Evolutionary conservation across 164 flowering plant species (phyloP), one percentile per base, ranked within the genome.

Genomic region (Aristolochia contorta): DNA sequence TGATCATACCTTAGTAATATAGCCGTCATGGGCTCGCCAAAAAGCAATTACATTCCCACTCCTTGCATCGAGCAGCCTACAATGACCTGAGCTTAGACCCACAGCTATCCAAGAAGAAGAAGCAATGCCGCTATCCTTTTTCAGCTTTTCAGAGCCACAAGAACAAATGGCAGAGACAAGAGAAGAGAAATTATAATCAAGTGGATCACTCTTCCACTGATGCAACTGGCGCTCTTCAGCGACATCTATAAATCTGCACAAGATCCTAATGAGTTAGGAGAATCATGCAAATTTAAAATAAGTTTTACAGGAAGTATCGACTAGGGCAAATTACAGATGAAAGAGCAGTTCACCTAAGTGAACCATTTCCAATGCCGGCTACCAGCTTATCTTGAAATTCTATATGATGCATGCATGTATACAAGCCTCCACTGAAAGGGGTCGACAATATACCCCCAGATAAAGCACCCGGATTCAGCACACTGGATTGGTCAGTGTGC

Each of bases 21-120:
- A 88, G 68, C 95, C 96, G 74, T 88, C 97, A 79, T 93, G 99
- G 67, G 96, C 99, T 60, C 77, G 79, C 97, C 99, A 93, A 47
- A 81, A 78, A 61, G 89, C 71, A 74, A 90, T 69, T 47, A 85
- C 66, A 67, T 77, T 73, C 58, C 97, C 95, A 74, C 86, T 88
- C 70, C 96, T 88, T 53, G 74, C 72, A 72, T 94, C 99, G 76
- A 88, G 83, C 59, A 94, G 69, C 72, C 74, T 74, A 72, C 90
- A 84, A 60, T 79, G 71, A 54, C 99, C 97, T 69, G 92, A 84
- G 77, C 95, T 86, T 56, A 79, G 72, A 52, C 95, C 96, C 69
- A 83, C 79, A 47, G 95, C 93, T 75, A 90, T 79, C 88, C 90
- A 90, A 58, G 96, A 79, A 6, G 89, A 72, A 57, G 74, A 72